Evolutionary conservation across 2,329 filamentous ascomycete species (phyloP), one percentile per base, ranked within the genome.

Genomic region (Paraconiothyrium sp.): DNA sequence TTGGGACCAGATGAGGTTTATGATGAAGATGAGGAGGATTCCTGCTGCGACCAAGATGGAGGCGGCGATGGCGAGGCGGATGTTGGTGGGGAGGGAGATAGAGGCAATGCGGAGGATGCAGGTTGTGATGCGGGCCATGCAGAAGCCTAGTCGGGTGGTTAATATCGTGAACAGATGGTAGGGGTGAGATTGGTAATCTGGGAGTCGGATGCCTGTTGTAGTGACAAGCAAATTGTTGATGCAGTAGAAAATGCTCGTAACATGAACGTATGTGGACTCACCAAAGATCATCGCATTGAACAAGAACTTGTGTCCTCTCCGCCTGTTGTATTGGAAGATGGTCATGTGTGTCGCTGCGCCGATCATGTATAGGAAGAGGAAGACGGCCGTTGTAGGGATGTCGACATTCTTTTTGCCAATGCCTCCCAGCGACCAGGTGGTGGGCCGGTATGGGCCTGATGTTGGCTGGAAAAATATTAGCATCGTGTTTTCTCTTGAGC

Each of bases 1-100:
- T 78, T 93, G 91, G 0, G 89, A 80, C 73, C 94, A 92, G 71
- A 95, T 80, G 46, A 96, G 79, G 79, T 97, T 95, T 78, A 93
- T 81, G 70, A 94, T 80, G 77, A 92, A 94, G 30, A 96, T 81
- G 8, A 96, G 78, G 37, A 96, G 75, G 16, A 93, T 88, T 46
- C 92, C 92, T 0, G 90, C 89, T 48, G 89, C 87, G 60, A 92
- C 86, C 69, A 95, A 89, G 72, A 95, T 86, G 66, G 84, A 83
- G 3, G 91, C 87, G 0, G 86, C 85, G 52, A 88, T 85, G 2
- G 81, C 84, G 4, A 89, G 72, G 10, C 69, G 72, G 37, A 85
- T 69, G 62, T 85, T 84, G 11, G 63, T 62, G 2, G 75, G 75
- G 5, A 73, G 63, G 47, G 66, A 56, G 68, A 78, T 62, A 14